Evolutionary conservation across 805 yeast species (phyloP).

Genomic region (Kazachstania psychrophila): DNA sequence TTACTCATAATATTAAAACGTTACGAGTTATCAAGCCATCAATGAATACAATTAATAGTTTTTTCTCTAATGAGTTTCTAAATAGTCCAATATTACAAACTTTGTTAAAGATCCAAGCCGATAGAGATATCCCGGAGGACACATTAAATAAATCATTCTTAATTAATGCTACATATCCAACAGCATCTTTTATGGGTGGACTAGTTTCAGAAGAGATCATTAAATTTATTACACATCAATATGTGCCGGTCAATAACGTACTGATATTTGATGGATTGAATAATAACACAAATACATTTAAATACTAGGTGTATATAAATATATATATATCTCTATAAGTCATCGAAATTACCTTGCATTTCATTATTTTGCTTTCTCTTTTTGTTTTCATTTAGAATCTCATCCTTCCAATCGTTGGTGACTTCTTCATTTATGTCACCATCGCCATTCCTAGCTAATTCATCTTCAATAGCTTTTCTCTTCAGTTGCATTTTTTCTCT

Average conservation of each 20-base stretch:
- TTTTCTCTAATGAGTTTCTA: background rate
- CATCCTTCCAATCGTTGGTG: slow-evolving; percentile 80
- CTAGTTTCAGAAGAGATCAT: slow-evolving; percentile 76
- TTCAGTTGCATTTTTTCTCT: slow-evolving; percentile 49
- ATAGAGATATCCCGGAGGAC: background rate
- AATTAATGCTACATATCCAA: slow-evolving; percentile 30
- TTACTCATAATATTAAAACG: slow-evolving; percentile 23
- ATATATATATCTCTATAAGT: slow-evolving; percentile 27
- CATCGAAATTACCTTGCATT: slow-evolving; percentile 56
- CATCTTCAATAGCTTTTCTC: slow-evolving; percentile 53
- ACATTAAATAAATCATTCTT: background rate
- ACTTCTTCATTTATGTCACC: slow-evolving; percentile 37
- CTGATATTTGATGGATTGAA: slow-evolving; percentile 65
- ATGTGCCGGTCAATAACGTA: slow-evolving; percentile 64
- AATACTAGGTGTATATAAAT: slow-evolving; percentile 13
- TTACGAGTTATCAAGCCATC: slow-evolving; percentile 34
- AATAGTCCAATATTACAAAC: background rate
- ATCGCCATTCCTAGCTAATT: slow-evolving; percentile 34
- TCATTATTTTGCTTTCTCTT: slow-evolving; percentile 25
- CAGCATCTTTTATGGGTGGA: slow-evolving; percentile 62
- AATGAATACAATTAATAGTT: background rate
- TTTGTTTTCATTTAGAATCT: slow-evolving; percentile 60
- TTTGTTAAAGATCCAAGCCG: background rate
- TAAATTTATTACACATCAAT: slow-evolving; percentile 70
- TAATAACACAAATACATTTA: slow-evolving; percentile 39